These are phyloP conservation scores for Pholiota conissans DNA, from an alignment of 768 basidiomycete species.

Conservation along the genomic window DNA sequence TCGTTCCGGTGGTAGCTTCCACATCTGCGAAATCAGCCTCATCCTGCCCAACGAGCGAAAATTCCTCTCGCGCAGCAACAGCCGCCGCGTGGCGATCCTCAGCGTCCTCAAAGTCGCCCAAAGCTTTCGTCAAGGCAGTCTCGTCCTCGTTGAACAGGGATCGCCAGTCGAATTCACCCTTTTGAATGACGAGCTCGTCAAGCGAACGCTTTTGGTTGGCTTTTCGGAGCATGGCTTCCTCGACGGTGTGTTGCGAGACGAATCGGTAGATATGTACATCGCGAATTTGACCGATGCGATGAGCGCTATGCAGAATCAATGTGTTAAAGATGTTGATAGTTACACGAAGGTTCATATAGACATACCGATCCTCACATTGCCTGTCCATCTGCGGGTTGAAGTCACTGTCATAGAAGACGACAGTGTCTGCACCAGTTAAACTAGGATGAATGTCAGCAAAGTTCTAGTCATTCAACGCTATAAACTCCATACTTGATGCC, in stretches of 20 bases:
- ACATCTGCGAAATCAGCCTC: conserved; percentile 69
- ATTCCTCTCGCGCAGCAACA: conserved; percentile 73
- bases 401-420: conserved; percentile 96
- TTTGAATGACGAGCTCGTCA: conserved; percentile 89
- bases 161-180: conserved; percentile 95
- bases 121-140: conserved; percentile 63
- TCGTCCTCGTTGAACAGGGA: conserved; percentile 68
- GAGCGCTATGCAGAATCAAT: conserved; percentile 56
- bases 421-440: conserved; percentile 88
- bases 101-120: conserved; percentile 85
- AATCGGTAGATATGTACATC: conserved; percentile 97
- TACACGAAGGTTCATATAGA: not conserved
- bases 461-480: conserved; percentile 6
- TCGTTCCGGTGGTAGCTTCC: conserved; percentile 13
- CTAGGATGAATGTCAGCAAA: conserved; percentile 33
- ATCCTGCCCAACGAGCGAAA: conserved; percentile 73
- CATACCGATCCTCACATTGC: conserved; percentile 91
- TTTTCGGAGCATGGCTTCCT: conserved; percentile 94
- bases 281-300: conserved; percentile 97
- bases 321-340: not conserved
- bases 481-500: conserved; percentile 81
- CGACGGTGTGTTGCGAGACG: conserved; percentile 86
- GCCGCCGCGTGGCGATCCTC: conserved; percentile 85
- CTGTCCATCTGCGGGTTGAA: conserved; percentile 98
- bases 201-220: conserved; percentile 97